phyloP scores from a whole-genome alignment of 169 alveolate genomes.

The Cryptosporidium sp. region DNA sequence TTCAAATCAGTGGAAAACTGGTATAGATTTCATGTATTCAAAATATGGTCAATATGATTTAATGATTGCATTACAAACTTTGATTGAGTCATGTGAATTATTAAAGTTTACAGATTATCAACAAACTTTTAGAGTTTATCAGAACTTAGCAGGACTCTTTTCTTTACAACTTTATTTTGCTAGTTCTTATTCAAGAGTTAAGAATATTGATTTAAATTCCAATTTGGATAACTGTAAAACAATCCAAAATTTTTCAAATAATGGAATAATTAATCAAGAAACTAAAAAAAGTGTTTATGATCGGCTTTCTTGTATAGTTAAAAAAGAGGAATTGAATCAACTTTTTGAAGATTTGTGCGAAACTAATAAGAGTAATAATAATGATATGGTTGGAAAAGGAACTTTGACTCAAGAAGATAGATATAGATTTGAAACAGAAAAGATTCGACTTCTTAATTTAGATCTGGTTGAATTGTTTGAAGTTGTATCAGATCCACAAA shows the following conservation, averaged over 20 bases:
- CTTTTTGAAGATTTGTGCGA: constrained; percentile 3
- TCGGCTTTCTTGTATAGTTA: constrained; percentile 8
- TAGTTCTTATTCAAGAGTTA: not conserved
- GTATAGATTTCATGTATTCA: constrained; percentile 31
- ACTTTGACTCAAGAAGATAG: not conserved
- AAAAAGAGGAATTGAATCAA: constrained; percentile 4
- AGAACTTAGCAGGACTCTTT: constrained; percentile 53
- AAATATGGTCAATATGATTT: constrained; percentile 54
- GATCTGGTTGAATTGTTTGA: constrained; percentile 44
- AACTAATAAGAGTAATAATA: not conserved
- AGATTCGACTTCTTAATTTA: constrained; percentile 21
- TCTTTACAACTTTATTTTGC: constrained; percentile 45
- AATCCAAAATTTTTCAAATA: not conserved
- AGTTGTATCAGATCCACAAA: constrained; percentile 9
- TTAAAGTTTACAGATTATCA: constrained; percentile 30
- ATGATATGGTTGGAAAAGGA: not conserved
- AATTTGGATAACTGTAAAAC: not conserved
- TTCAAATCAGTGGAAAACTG: constrained; percentile 36
- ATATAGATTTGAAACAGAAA: constrained; percentile 15
- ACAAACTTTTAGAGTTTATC: constrained; percentile 6
- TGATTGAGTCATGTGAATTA: constrained; percentile 35
- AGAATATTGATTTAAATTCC: not conserved
- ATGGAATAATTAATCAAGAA: not conserved
- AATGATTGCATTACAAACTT: constrained; percentile 21
- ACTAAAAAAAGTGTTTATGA: constrained; percentile 2